Evolutionary conservation across 2,329 filamentous ascomycete genomes (phyloP).

Genomic region (Thielaviopsis musarum): DNA sequence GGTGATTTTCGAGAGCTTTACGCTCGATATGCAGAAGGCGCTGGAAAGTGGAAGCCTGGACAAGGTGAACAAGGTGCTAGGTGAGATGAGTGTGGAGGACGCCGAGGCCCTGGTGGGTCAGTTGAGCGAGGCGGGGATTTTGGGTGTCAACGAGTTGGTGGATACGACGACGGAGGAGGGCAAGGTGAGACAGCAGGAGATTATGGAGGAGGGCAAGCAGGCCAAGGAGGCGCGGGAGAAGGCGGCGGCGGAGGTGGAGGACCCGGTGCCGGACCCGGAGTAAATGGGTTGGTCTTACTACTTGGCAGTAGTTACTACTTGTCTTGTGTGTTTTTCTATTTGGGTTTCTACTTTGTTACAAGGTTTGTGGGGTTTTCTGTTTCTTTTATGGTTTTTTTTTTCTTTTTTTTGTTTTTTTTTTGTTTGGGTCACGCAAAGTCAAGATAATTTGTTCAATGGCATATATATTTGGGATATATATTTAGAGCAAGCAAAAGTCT

Average conservation of each 20-base stretch:
- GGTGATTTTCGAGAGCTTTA: constrained; percentile 68
- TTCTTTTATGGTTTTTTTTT: not conserved
- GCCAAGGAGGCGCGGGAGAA: constrained; percentile 9
- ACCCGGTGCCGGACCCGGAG: constrained; percentile 10
- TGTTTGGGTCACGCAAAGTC: not conserved
- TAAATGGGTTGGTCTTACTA: not conserved
- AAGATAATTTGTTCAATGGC: not conserved
- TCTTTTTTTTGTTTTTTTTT: not conserved
- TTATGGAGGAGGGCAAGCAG: constrained; percentile 38
- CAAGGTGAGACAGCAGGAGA: constrained; percentile 56
- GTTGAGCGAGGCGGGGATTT: constrained; percentile 67
- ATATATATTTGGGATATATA: no score
- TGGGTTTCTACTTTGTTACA: not conserved
- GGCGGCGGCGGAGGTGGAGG: not conserved
- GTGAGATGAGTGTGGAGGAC: constrained; percentile 75
- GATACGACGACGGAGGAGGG: constrained; percentile 87
- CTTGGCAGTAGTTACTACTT: no score
- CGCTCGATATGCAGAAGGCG: constrained; percentile 63
- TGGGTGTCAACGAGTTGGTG: constrained; percentile 83
- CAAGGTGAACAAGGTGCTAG: constrained; percentile 39
- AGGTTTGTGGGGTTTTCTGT: not conserved
- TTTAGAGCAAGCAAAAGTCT: no score
- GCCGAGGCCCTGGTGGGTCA: constrained; percentile 73
- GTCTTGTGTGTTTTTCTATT: not conserved
- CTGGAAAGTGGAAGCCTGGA: constrained; percentile 81